Conservation (phyloP, 352 stramenopile genomes). For the Phytopythium litorale region DNA sequence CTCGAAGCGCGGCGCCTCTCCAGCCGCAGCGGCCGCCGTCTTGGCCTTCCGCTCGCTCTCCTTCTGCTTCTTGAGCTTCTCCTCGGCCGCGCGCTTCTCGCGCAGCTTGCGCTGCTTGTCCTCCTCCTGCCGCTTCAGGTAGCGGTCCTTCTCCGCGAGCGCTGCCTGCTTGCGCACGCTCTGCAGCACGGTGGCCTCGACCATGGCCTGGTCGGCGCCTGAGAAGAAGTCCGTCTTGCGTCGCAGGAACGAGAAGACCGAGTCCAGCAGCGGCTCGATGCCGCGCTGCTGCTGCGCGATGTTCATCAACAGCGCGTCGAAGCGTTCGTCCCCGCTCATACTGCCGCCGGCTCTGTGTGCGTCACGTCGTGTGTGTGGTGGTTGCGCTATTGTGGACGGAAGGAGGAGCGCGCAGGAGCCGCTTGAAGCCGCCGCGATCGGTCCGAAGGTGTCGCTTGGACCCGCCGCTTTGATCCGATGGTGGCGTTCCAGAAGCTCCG, state of each 20-base stretch:
- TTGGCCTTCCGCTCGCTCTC: slow-evolving; percentile 19
- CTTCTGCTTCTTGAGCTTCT: slow-evolving; percentile 43
- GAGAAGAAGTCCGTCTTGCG: slow-evolving; percentile 99
- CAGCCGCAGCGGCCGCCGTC: slow-evolving; percentile 20
- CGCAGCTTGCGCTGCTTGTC: slow-evolving; percentile 52
- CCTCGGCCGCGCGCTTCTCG: slow-evolving; percentile 50
- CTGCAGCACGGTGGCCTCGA: slow-evolving; percentile 86
- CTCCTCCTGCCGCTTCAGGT: slow-evolving; percentile 70
- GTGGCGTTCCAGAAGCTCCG: not conserved
- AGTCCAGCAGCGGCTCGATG: slow-evolving; percentile 98
- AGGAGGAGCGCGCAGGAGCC: not conserved
- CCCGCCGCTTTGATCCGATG: not conserved
- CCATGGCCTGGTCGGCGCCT: slow-evolving; percentile 69
- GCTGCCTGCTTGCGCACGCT: slow-evolving; percentile 91
- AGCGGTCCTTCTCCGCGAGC: slow-evolving; percentile 79
- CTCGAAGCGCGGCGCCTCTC: slow-evolving; percentile 62
- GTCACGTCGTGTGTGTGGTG: no score
- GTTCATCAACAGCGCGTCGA: slow-evolving; percentile 96
- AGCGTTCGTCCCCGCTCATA: slow-evolving; percentile 68
- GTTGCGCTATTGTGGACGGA: not conserved
- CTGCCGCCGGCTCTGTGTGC: not conserved
- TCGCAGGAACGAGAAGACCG: slow-evolving; percentile 97
- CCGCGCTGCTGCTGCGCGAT: slow-evolving; percentile 95
- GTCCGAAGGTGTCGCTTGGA: slow-evolving; percentile 4
- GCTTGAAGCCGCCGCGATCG: not conserved